A percentile compares a stretch with the other conserved stretches of the same genome.
Evolutionary conservation across 805 yeast genomes (phyloP).

Genomic region (Wickerhamiella spandovensis): DNA sequence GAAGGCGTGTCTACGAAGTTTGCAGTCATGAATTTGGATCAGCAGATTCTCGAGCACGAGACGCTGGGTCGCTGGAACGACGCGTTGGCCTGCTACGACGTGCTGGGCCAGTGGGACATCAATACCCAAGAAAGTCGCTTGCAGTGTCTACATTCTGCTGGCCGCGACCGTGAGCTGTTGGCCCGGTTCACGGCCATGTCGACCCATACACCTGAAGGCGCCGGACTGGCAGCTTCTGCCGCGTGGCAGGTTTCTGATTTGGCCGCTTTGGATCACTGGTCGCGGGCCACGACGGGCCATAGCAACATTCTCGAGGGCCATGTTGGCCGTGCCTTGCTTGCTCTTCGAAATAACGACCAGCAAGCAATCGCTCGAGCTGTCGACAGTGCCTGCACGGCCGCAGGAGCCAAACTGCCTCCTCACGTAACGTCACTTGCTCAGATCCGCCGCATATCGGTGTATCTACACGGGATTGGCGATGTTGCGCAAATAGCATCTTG

Average conservation of each 20-base stretch:
- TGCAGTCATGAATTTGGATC: slow-evolving; percentile 49
- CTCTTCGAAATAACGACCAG: slow-evolving; percentile 28
- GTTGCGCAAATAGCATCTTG: slow-evolving; percentile 30
- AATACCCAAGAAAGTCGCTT: slow-evolving; percentile 40
- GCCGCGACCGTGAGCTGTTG: slow-evolving; percentile 54
- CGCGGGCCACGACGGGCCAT: not conserved
- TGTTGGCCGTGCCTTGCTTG: slow-evolving; percentile 43
- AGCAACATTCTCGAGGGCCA: not conserved
- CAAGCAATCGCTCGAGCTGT: slow-evolving; percentile 30
- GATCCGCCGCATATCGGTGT: slow-evolving; percentile 29
- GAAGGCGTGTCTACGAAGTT: slow-evolving; percentile 72
- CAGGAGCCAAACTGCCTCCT: slow-evolving; percentile 46
- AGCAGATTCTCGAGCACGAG: slow-evolving; percentile 67
- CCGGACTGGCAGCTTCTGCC: slow-evolving; percentile 57
- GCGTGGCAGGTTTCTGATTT: slow-evolving; percentile 53
- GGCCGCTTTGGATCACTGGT: slow-evolving; percentile 19
- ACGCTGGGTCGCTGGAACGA: slow-evolving; percentile 77
- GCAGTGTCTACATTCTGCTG: slow-evolving; percentile 62
- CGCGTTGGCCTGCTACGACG: slow-evolving; percentile 75
- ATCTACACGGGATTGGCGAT: slow-evolving; percentile 51
- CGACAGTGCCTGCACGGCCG: slow-evolving; percentile 37
- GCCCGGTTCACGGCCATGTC: slow-evolving; percentile 30
- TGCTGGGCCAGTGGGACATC: slow-evolving; percentile 25
- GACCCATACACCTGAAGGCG: slow-evolving; percentile 18
- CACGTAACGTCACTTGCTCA: slow-evolving; percentile 38